Base-by-base conservation (phyloP, 345 rosid genomes). In the Eucalyptus sp. region DNA sequence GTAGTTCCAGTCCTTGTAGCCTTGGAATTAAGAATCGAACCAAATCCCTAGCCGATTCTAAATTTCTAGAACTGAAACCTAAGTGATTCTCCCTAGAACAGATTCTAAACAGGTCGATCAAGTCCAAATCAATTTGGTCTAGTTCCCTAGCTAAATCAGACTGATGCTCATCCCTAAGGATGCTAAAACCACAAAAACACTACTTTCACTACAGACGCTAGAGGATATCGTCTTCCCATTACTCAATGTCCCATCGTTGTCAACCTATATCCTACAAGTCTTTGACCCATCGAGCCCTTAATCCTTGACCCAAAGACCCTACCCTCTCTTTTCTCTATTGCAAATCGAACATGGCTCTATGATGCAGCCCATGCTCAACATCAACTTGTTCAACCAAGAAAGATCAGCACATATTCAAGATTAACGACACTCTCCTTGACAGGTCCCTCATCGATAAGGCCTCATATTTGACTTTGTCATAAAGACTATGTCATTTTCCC, bases 351-450 rank as follows among this genome's bases (percentile, higher is more conserved):
- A 29, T n/a, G 71, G 71, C 37, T 64, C 18, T 13, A 29, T 7
- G 58, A 52, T 18, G 58, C 5, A 52, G 10, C 25, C 25, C 58
- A 18, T 52, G 4, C 58, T 52, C 58, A 52, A 52, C 4, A 18
- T 52, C 58, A 52, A 52, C 58, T 52, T 10, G 0, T 52, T 52
- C 58, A 52, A 52, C 58, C 58, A 52, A 52, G 58, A 52, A 52
- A 18, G 2, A 52, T 52, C 1, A 52, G 5, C 25, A 18, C 58
- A 52, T 52, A 52, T 18, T 52, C 24, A 52, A 52, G 58, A 52
- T 52, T 10, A 0, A 52, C 0, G 2, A 52, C 58, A 52, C 58
- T 18, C 24, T 18, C 25, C 58, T 52, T 10, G 2, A 52, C 25
- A 52, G 18, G 58, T 7, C 2, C 58, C 58, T 52, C 58, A 52